A percentile compares a stretch with the other conserved stretches of the same genome.
These are phyloP conservation scores for Orobanche coerulescens DNA, from an alignment of 257 asterid genomes.

Conservation along the genomic window DNA sequence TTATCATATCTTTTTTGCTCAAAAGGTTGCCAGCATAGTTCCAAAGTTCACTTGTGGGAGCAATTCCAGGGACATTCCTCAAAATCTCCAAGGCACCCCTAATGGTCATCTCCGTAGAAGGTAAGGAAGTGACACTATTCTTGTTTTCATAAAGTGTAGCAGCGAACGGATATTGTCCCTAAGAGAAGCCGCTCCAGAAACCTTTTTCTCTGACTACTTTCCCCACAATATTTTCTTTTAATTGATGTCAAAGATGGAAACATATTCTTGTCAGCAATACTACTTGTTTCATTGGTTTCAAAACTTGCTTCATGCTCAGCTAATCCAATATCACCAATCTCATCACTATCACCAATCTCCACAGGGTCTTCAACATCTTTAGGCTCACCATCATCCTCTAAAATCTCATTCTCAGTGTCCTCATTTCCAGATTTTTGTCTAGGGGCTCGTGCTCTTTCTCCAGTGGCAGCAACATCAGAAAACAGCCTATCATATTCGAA, in stretches of 20 bases:
- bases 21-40: neutral
- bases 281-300: neutral
- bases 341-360: neutral
- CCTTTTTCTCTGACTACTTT: neutral
- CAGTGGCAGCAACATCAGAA: slow-evolving; percentile 4
- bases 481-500: neutral
- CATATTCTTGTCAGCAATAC: neutral
- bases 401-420: neutral
- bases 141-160: neutral
- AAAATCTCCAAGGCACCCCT: neutral
- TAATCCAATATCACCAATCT: neutral
- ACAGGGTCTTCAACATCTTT: neutral
- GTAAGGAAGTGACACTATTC: neutral
- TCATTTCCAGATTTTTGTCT: neutral
- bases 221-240: neutral
- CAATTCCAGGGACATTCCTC: neutral
- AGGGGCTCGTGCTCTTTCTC: slow-evolving; percentile 2
- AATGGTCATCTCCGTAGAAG: neutral
- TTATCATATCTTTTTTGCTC: neutral
- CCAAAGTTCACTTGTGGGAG: neutral
- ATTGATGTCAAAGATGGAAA: neutral
- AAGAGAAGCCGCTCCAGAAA: neutral
- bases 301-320: neutral
- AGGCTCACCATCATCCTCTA: neutral
- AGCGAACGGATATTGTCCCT: neutral